phyloP scores from a whole-genome alignment of 176 grass and related monocot species.

The Hyparrhenia diplandra region DNA sequence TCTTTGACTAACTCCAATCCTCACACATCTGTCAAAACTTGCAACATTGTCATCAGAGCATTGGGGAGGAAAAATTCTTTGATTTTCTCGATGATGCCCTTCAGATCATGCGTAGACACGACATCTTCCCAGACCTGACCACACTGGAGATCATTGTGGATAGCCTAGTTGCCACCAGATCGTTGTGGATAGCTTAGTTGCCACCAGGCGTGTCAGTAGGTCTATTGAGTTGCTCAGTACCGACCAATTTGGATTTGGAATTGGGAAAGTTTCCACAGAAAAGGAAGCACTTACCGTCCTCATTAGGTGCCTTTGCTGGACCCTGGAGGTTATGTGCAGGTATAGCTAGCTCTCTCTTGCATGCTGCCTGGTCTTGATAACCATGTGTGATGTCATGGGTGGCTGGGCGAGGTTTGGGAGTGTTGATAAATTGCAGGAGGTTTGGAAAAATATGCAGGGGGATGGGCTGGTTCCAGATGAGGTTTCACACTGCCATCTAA shows the following conservation, averaged over 20 bases:
- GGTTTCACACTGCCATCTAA: conserved; percentile 59
- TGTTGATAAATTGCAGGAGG: conserved; percentile 53
- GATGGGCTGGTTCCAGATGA: conserved; percentile 56
- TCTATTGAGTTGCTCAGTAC: conserved; percentile 48
- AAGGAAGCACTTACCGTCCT: conserved; percentile 52
- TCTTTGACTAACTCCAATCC: conserved; percentile 48
- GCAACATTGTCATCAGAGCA: conserved; percentile 64
- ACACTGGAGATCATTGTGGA: conserved; percentile 70
- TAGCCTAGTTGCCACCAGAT: conserved; percentile 48
- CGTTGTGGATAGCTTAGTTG: no score
- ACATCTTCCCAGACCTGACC: conserved; percentile 36
- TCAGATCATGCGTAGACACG: no score
- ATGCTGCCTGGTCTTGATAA: conserved; percentile 36
- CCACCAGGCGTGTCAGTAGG: conserved; percentile 54
- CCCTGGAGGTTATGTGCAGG: conserved; percentile 54
- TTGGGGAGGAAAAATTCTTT: no score
- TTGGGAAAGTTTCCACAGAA: conserved; percentile 34
- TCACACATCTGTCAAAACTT: conserved; percentile 25
- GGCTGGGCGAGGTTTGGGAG: no score
- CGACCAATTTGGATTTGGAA: no score
- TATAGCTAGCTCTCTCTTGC: conserved; percentile 48
- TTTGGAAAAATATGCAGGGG: conserved; percentile 56
- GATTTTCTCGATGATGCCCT: no score
- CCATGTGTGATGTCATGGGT: conserved; percentile 44
- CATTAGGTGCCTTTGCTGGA: conserved; percentile 51